Base-by-base conservation (phyloP, 1,139 yeast genomes). In the Yamadazyma membranifaciens region DNA sequence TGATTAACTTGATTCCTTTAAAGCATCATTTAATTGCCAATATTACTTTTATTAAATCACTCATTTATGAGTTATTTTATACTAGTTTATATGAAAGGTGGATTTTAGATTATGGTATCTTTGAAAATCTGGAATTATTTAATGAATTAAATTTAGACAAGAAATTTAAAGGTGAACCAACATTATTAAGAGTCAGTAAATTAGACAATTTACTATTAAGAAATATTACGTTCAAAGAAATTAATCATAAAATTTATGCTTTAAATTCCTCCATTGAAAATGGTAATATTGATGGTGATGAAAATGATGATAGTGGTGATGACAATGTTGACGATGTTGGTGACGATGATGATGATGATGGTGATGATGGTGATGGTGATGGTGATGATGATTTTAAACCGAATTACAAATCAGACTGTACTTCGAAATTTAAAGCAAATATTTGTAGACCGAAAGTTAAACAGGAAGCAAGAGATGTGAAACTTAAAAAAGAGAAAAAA, bases 1-100 rank as follows among this genome's bases (percentile, higher is more conserved):
- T 45, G 9, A 39, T 48, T 3, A 45, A 39, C 17, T 44, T 49
- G 10, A 22, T 9, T 16, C 22, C 14, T 28, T 28, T 41, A 3
- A 34, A 31, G 14, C 2, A 13, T 6, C 27, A 30, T 12, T 13
- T 34, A 5, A 25, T 37, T 6, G 10, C 34, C n/a, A 40, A 37
- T 17, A 34, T 33, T 9, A 6, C 30, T 9, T 30, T 44, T 41
- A 13, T 39, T 34, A 31, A 33, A 6, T 31, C 32, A 9, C 22
- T 48, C 9, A 34, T 50, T 22, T 55, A 59, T 41, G 70, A 65
- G 42, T 31, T 63, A 4, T 62, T 58, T 40, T 65, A 65, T 41
- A 31, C 64, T 36, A 59, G 59, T 9, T 51, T 50, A 22, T 63
- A 60, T 44, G 68, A 64, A 30, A 45, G 68, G 14, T 40, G 63